phyloP scores from a whole-genome alignment of 441 rosid genomes.

The Populus hybrid region DNA sequence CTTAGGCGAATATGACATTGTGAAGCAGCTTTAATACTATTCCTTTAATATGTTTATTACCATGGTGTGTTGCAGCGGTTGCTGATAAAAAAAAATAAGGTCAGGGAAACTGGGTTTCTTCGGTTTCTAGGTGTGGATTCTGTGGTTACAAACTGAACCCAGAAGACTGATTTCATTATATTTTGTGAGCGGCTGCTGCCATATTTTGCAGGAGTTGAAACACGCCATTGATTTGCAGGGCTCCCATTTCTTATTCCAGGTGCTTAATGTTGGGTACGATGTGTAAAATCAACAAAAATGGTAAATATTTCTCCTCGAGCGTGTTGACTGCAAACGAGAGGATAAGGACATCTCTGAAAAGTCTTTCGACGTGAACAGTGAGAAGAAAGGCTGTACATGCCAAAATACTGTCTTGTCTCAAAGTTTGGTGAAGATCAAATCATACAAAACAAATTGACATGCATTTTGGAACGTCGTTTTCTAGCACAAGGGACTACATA shows the following conservation, averaged over 20 bases:
- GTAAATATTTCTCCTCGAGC: background rate
- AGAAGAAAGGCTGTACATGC: background rate
- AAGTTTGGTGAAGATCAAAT: background rate
- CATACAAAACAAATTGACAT: background rate
- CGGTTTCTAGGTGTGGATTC: background rate
- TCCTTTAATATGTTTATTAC: too few relatives aligned
- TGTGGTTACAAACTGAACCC: background rate
- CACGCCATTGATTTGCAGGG: too few relatives aligned
- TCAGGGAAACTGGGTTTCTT: background rate
- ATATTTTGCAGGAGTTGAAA: too few relatives aligned
- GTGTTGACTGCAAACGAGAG: too few relatives aligned
- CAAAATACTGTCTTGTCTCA: background rate
- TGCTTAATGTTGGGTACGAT: too few relatives aligned
- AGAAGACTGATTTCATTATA: background rate
- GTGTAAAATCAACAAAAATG: too few relatives aligned
- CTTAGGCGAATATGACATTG: too few relatives aligned
- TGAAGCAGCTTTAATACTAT: too few relatives aligned
- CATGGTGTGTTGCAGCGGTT: background rate
- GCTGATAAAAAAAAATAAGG: background rate
- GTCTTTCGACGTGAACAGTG: background rate
- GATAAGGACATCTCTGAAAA: too few relatives aligned
- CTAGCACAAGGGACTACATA: too few relatives aligned
- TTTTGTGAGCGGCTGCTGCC: background rate
- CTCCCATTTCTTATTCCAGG: too few relatives aligned
- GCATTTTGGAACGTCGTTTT: background rate